phyloP scores from a whole-genome alignment of 1,139 yeast genomes.

The Sugiyamaella xylanicola region DNA sequence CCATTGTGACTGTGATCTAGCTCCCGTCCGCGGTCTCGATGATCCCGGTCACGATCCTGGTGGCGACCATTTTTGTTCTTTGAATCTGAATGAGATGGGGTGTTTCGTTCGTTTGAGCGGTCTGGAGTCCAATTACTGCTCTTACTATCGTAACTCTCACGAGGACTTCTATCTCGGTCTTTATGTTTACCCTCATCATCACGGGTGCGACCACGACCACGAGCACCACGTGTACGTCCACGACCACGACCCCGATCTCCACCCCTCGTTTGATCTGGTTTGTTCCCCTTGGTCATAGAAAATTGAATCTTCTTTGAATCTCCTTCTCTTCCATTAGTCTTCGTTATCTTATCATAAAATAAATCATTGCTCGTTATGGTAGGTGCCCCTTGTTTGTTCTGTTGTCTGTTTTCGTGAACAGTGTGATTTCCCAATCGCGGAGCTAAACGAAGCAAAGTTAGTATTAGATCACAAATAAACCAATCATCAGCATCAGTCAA shows the following conservation, averaged over 20 bases:
- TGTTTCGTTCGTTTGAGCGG: neutral
- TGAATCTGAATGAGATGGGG: neutral
- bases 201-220: neutral
- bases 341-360: neutral
- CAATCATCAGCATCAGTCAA: neutral
- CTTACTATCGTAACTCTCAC: neutral
- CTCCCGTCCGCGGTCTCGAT: neutral
- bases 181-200: neutral
- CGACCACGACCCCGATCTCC: neutral
- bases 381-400: neutral
- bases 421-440: neutral
- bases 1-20: neutral
- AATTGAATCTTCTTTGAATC: constrained; percentile 10
- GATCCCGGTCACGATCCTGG: neutral
- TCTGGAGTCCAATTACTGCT: neutral
- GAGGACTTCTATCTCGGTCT: neutral
- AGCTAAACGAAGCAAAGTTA: neutral
- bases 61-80: neutral
- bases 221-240: too few species aligned
- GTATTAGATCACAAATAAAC: neutral
- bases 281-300: neutral
- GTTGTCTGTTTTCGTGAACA: neutral
- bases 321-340: neutral
- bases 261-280: neutral
- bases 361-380: neutral